Evolutionary conservation across 2,329 filamentous ascomycete species (phyloP), one percentile per base, ranked within the genome.

Genomic region (Beauveria varroae): DNA sequence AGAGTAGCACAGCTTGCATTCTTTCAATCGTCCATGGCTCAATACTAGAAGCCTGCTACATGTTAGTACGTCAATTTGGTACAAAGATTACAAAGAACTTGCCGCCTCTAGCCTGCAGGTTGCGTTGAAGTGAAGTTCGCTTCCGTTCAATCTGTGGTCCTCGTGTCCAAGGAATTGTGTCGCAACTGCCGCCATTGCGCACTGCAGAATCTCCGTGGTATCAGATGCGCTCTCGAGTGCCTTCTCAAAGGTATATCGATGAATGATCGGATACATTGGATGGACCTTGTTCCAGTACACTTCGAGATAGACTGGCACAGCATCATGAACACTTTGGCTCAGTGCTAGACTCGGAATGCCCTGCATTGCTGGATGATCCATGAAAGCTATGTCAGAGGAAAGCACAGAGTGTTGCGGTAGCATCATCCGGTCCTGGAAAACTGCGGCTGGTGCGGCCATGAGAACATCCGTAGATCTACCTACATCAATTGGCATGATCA

Each of bases 171-270:
- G 71, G 63, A 76, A 79, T 66, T 84, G 81, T 24, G 81, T 79
- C 51, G 79, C 82, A 34, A 84, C 69, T n/a, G 82, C 81, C 24
- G 81, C 82, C 81, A 85, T 84, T 63, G 81, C 80, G 63, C 76
- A 83, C 16, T 72, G 76, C 51, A 84, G 71, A 47, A 80, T 70
- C 58, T 81, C 77, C 7, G 70, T 41, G 30, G 73, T 69, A 58
- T 79, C 76, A 5, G 71, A 69, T 8, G 63, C 62, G 28, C 59
- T 64, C 12, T 65, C 66, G 6, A 67, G 63, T 20, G 70, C 70
- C 28, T 70, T 72, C 61, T 80, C 77, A 46, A 79, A 76, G 16
- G 75, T 77, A 24, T 72, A 68, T 62, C 74, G 75, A 69, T 85
- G 81, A 28, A 84, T 73, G 28, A 84, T 68, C n/a, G 81, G 81